phyloP scores from a whole-genome alignment of 495 filamentous ascomycete species.

The Aspergillus taichungensis region DNA sequence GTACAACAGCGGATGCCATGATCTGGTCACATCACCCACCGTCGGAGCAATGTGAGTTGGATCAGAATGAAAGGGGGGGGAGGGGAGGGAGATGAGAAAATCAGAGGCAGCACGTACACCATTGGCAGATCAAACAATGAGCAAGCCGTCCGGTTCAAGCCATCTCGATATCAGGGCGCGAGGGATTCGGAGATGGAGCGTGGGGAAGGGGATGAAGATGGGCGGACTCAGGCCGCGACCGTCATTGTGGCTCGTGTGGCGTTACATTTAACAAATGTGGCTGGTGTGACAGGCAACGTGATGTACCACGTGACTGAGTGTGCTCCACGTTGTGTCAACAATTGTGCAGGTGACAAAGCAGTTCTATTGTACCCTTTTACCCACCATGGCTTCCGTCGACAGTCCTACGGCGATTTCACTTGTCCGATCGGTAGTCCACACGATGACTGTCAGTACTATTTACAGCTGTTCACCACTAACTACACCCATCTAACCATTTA shows the following conservation, averaged over 20 bases:
- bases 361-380: no score
- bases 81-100: not conserved
- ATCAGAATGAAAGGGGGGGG: not conserved
- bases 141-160: no score
- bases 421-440: no score
- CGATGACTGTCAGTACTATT: no score
- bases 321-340: no score
- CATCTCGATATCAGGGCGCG: not conserved
- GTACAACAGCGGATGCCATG: constrained; percentile 4
- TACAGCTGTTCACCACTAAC: no score
- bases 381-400: no score
- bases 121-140: not conserved
- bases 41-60: constrained; percentile 1
- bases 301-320: no score
- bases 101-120: not conserved
- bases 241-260: constrained; percentile 7
- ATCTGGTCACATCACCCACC: constrained; percentile 11
- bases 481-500: no score
- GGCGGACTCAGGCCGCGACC: not conserved
- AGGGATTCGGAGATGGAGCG: not conserved
- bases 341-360: no score
- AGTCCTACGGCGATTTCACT: no score
- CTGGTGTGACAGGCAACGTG: not conserved
- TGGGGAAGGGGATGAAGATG: no score
- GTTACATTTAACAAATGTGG: not conserved